Evolutionary conservation across 2,329 filamentous ascomycete genomes (phyloP), one percentile per base, ranked within the genome.

Genomic region (Cyphellophora europaea): DNA sequence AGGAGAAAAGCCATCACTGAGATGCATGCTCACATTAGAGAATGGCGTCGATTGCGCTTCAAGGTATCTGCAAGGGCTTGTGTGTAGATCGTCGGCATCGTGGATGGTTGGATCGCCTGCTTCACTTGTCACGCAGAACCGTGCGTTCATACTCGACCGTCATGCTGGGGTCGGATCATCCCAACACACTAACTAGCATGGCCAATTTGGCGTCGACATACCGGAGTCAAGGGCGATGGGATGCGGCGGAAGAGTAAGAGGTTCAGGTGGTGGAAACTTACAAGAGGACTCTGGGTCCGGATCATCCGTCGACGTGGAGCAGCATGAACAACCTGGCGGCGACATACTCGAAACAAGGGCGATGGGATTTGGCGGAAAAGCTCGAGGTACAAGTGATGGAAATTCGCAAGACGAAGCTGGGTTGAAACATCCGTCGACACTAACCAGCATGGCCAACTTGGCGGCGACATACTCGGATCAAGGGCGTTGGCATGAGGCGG

Each of bases 311-410:
- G 11, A 49, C 48, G 30, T 32, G 50, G 19, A 27, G 25, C 17
- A 29, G 40, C 15, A 44, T 44, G 36, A 19, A 27, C 17, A 38
- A 37, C 16, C 39, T 51, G 5, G 48, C 46, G 3, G 18, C 51
- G 1, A 51, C 48, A 1, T 39, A 35, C 28, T 15, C 15, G 19
- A 30, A 43, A 14, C 47, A 37, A 38, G 39, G 39, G 25, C 38
- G 33, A 16, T 29, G 28, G 14, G 36, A 44, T n/a, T 45, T 54
- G 35, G 54, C 55, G 3, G 51, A 53, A 35, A 32, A 43, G 25
- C 40, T 56, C 11, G 36, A 19, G 8, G 13, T 30, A 15, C 33
- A 46, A 25, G 46, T 47, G 4, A 27, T 47, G 28, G 46, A 49
- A 25, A 39, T 19, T 3, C 35, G 36, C 6, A 47, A 43, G 35